Evolutionary conservation across 345 rosid genomes (phyloP).

Genomic region (Dovyalis caffra): DNA sequence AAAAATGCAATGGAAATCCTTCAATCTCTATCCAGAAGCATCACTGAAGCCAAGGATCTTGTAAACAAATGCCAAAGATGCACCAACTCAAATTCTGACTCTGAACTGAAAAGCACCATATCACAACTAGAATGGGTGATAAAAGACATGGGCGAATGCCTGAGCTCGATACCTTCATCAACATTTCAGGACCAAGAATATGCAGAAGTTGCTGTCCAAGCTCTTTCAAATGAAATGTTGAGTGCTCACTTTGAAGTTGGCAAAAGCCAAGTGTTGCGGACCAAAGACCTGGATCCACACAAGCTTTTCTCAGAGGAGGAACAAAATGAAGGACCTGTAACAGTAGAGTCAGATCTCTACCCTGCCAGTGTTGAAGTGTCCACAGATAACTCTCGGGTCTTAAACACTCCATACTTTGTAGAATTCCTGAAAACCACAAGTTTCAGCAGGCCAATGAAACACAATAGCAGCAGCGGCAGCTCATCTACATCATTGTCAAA

Average conservation of each 20-base stretch:
- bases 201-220: conserved; percentile 50
- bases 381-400: conserved; percentile 30
- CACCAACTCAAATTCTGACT: conserved; percentile 30
- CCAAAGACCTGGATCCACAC: conserved; percentile 20
- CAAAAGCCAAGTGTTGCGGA: conserved; percentile 22
- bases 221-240: conserved; percentile 75
- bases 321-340: conserved; percentile 18
- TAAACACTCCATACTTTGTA: conserved; percentile 19
- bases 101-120: conserved; percentile 39
- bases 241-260: conserved; percentile 35
- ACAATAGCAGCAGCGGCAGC: conserved; percentile 26
- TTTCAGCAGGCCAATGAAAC: conserved; percentile 36
- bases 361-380: conserved; percentile 42
- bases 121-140: conserved; percentile 44
- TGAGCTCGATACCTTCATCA: conserved; percentile 63
- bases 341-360: conserved; percentile 65
- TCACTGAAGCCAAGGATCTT: conserved; percentile 48
- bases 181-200: conserved; percentile 46
- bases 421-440: conserved; percentile 32
- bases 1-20: conserved; percentile 44
- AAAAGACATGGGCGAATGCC: conserved; percentile 53
- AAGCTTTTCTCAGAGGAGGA: conserved; percentile 10
- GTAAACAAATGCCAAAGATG: conserved; percentile 27
- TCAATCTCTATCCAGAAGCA: conserved; percentile 46
- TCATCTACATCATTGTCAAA: conserved; percentile 42